Evolutionary conservation across 176 grass and related monocot species (phyloP), one percentile per base, ranked within the genome.

Genomic region (Oryza coarctata): DNA sequence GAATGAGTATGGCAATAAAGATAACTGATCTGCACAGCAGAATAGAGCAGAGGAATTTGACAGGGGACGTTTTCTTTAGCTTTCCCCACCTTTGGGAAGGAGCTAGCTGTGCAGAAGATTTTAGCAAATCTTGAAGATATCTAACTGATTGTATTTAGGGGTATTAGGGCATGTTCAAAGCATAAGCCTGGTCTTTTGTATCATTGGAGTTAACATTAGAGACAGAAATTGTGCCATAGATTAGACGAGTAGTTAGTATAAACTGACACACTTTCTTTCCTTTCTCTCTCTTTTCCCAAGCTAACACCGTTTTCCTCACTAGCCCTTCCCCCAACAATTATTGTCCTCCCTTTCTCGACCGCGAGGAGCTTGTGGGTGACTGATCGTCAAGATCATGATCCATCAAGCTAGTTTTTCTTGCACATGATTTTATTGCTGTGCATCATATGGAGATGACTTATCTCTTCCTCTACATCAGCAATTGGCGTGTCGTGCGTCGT

Each of bases 121-220:
- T 66, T 68, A 31, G 61, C 68, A 62, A 68, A 28, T 45, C 36
- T 0, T 27, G 31, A 8, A 4, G 43, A 74, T 43, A 27, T 68
- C 45, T 61, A 67, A 74, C 67, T 73, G 25, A 79, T 67, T 83
- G 68, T 79, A 79, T 71, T 6, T 25, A 60, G 55, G 55, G 55
- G n/a, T 60, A 60, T 60, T 22, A 55, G 20, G 50, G 50, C 18
- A 55, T 55, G 47, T 52, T 10, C 47, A 52, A 20, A 52, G 47
- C 17, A 52, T 55, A 55, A 55, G 50, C 6, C 50, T 49, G 17
- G 50, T 55, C 50, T 55, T 22, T 22, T 2, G 6, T n/a, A n/a
- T 7, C 20, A 55, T 22, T 22, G 20, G 20, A 55, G 9, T 55
- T 55, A 9, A 55, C 20, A 55, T 55, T 55, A 55, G 50, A 55